These are phyloP conservation scores for Terana coerulea DNA, from an alignment of 768 basidiomycete species.

Conservation along the genomic window DNA sequence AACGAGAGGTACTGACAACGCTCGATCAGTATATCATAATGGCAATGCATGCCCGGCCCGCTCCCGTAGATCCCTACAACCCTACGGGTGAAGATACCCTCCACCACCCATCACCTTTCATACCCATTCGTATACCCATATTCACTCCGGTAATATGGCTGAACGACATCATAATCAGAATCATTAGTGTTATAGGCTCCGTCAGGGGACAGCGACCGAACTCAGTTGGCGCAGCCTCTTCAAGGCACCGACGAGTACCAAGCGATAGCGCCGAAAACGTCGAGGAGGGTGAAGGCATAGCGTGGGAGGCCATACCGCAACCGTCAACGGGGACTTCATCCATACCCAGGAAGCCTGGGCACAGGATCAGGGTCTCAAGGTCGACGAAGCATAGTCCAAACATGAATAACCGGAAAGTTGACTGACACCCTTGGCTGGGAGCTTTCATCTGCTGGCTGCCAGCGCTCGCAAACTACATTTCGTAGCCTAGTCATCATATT, in stretches of 20 bases:
- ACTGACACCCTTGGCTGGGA: too few relatives aligned
- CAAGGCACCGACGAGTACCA: slow-evolving; percentile 12
- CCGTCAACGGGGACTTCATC: slow-evolving; percentile 27
- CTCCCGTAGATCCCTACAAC: slow-evolving; percentile 74
- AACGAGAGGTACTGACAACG: neutral
- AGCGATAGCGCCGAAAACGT: slow-evolving; percentile 53
- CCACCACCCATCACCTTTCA: slow-evolving; percentile 68
- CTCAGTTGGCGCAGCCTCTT: neutral
- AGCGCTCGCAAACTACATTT: too few relatives aligned
- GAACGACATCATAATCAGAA: slow-evolving; percentile 64
- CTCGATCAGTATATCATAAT: slow-evolving; percentile 75
- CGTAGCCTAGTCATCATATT: too few relatives aligned
- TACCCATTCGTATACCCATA: slow-evolving; percentile 78
- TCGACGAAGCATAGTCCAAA: neutral
- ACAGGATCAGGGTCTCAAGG: slow-evolving; percentile 9
- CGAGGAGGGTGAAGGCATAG: slow-evolving; percentile 49
- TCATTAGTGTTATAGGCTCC: slow-evolving; percentile 49
- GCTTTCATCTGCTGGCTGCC: too few relatives aligned
- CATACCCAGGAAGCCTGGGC: neutral
- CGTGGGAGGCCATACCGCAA: too few relatives aligned
- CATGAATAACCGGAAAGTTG: slow-evolving; percentile 32
- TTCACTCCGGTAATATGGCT: slow-evolving; percentile 72
- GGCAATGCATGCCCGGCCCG: slow-evolving; percentile 73
- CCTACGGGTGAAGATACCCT: slow-evolving; percentile 44
- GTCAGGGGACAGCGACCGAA: slow-evolving; percentile 20